Base-by-base conservation (phyloP, 371 early-diverging fungal genomes). In the Rhizoclosmatium hyalinum region DNA sequence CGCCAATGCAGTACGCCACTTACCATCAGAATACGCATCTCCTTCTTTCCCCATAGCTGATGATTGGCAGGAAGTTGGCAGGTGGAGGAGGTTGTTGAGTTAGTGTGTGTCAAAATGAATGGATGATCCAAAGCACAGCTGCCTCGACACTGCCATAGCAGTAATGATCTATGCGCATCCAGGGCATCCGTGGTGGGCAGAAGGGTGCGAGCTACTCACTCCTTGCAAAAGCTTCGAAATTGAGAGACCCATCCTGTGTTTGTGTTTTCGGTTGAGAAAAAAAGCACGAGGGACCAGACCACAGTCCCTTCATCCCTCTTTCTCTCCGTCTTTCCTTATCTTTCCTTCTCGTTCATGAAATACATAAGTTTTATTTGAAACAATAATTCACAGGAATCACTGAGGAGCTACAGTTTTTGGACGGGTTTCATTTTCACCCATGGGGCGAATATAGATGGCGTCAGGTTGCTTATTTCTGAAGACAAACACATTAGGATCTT, bases 361-460 rank as follows among this genome's bases (percentile, higher is more conserved):
- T 32, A 32, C 32, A 32, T 32, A 32, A 32, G 32, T 32, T 53
- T 53, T 53, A 53, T 53, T 53, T 10, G n/a, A 53, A 53, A 53
- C 53, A 53, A 53, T 53, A 53, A 53, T n/a, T 12, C 53, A 32
- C 32, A 32, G 32, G 32, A 32, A 32, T 32, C 32, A 32, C 19
- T n/a, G 2, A 12, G 53, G 32, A 63, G 72, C 46, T 21, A 57
- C 32, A 12, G 55, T 42, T 60, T 89, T 90, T 41, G 94, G 93
- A 60, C 81, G 83, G 41, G 88, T 88, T 47, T 95, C 97, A 56
- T 75, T 81, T 60, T 93, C 95, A 3, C 83, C 73, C 61, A 96
- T 80, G 32, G 87, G 75, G 62, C 90, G 87, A 73, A 96, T 90
- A 81, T 88, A 94, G 63, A 96, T 87, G 47, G 90, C 80, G 77